These are phyloP conservation scores for Castanea mollissima DNA, from an alignment of 306 rosid species.

Conservation along the genomic window DNA sequence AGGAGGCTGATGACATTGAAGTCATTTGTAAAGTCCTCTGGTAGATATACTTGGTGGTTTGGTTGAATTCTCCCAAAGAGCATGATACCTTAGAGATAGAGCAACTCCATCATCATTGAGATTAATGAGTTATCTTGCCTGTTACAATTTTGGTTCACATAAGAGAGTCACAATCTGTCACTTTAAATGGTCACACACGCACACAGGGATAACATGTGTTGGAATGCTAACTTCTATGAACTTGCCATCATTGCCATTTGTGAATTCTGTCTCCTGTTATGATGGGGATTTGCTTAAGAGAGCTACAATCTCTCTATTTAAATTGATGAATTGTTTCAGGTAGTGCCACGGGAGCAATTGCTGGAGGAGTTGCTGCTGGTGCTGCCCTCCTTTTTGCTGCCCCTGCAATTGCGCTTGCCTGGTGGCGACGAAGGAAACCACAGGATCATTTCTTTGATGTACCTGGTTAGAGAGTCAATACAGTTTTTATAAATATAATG, in stretches of 20 bases:
- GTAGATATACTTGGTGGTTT: constrained; percentile 2
- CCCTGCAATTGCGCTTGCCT: constrained; percentile 90
- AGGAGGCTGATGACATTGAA: neutral
- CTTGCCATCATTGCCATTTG: neutral
- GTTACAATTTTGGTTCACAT: neutral
- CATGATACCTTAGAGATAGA: neutral
- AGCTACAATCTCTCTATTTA: neutral
- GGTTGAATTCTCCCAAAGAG: neutral
- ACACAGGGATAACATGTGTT: neutral
- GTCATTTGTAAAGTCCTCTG: neutral
- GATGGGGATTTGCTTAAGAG: neutral
- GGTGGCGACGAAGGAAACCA: constrained; percentile 69
- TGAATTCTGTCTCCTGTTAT: neutral
- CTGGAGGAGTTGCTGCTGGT: constrained; percentile 98
- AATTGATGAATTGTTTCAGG: constrained; percentile 42
- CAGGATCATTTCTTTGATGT: constrained; percentile 90
- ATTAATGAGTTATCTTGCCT: neutral
- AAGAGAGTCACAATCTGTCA: no score
- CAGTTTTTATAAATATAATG: neutral
- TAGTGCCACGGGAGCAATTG: constrained; percentile 75
- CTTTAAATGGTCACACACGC: no score
- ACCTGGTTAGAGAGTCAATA: constrained; percentile 70
- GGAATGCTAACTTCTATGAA: neutral
- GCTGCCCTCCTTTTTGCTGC: constrained; percentile 89
- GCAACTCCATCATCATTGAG: neutral